Conservation (phyloP, 2,329 filamentous ascomycete genomes). For the Hymenoscyphus linearis region DNA sequence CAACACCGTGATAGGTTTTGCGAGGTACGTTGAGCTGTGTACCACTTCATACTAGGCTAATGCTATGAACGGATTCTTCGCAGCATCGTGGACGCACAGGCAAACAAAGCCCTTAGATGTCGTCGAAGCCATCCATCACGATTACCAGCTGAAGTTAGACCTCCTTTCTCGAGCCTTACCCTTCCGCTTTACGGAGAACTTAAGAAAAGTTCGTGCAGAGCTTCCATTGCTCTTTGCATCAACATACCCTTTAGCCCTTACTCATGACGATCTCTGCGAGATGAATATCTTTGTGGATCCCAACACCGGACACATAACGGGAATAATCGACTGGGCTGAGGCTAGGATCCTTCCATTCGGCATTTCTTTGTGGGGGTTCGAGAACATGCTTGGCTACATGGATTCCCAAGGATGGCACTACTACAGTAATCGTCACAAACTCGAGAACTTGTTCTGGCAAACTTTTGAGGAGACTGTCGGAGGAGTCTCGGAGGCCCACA, state of each 20-base stretch:
- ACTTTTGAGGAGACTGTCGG: background rate
- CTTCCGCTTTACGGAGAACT: background rate
- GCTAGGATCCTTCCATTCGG: slow-evolving; percentile 11
- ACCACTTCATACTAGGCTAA: background rate
- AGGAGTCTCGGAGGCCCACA: background rate
- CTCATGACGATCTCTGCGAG: background rate
- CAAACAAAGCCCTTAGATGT: background rate
- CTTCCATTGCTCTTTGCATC: background rate
- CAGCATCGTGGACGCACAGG: background rate
- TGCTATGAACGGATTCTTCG: background rate
- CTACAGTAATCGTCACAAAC: background rate
- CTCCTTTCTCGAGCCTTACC: background rate
- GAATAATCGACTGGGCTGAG: slow-evolving; percentile 12
- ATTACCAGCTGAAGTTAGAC: background rate
- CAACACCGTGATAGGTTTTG: background rate
- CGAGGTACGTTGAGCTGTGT: background rate
- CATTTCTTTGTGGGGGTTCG: slow-evolving; percentile 9
- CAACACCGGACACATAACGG: slow-evolving; percentile 4
- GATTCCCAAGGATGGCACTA: background rate
- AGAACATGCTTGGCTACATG: background rate
- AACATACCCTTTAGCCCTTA: background rate
- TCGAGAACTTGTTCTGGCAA: background rate
- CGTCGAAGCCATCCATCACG: background rate
- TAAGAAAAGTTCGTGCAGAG: background rate
- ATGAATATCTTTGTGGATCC: background rate